Evolutionary conservation across 2,329 filamentous ascomycete genomes (phyloP), one percentile per base, ranked within the genome.

Genomic region (Fusarium floridanum): DNA sequence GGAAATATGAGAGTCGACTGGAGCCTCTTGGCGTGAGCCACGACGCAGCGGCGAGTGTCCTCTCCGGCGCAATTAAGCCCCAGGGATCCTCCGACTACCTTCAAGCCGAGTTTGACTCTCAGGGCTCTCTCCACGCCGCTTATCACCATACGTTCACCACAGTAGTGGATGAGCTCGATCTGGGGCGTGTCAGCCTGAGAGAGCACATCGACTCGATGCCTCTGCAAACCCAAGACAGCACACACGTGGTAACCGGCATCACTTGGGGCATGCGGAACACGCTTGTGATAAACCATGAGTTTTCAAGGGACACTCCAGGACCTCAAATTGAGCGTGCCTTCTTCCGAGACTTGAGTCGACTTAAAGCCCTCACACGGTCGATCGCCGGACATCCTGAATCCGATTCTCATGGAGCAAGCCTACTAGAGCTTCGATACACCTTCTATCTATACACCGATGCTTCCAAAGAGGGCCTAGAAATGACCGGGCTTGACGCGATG

Each of bases 401-500:
- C 12, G 41, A 43, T 1, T 17, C 64, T 4, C 22, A 7, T 2
- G 17, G 16, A 34, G 64, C 34, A 6, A 34, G 14, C 5, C 36
- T 11, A 6, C n/a, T 77, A 0, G n/a, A 67, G 6, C 63, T 77
- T 9, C 22, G 36, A 20, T 45, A 63, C 41, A 48, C 68, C 0
- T 39, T 77, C 7, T 64, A 11, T 2, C 43, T 77, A 0, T 77
- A 77, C 29, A 67, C 64, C 6, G 75, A 77, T 34, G 37, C 50
- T 1, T 36, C 76, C 4, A 50, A 6, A 1, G 68, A 43, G 10
- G 76, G 32, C 1, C 20, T 62, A 17, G 43, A 4, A 16, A 66
- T 45, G 8, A 7, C 20, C 10, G 56, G 12, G 1, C 12, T 64
- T 34, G 14, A 73, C 6, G 5, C 53, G 45, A 6, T 62, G 48